phyloP scores from a whole-genome alignment of 2,329 filamentous ascomycete species.

The Exophiala sp. region DNA sequence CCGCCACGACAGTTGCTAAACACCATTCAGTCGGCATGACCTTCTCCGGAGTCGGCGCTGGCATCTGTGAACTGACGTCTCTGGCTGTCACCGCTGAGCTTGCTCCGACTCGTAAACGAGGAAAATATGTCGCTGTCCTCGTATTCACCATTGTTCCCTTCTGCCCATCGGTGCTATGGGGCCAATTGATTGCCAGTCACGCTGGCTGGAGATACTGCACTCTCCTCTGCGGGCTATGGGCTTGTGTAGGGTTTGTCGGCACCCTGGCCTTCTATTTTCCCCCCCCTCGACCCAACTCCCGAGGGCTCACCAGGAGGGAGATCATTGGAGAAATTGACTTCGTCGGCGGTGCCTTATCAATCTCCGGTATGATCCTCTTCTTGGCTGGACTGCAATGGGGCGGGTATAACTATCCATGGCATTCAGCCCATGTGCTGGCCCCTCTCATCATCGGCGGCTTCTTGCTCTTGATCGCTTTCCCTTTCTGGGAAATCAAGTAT shows the following conservation, averaged over 20 bases:
- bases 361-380: conserved; percentile 45
- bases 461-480: conserved; percentile 40
- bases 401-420: conserved; percentile 41
- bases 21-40: conserved; percentile 45
- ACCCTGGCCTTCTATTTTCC: conserved; percentile 43
- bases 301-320: conserved; percentile 30
- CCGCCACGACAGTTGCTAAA: conserved; percentile 1
- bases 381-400: conserved; percentile 49
- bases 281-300: conserved; percentile 39
- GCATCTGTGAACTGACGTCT: conserved; percentile 63
- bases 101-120: conserved; percentile 59
- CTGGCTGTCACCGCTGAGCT: conserved; percentile 63
- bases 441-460: conserved; percentile 43
- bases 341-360: conserved; percentile 45
- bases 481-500: conserved; percentile 44
- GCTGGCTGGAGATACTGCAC: conserved; percentile 42
- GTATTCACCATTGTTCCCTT: conserved; percentile 60
- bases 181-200: conserved; percentile 50
- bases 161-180: conserved; percentile 57
- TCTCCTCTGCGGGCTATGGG: conserved; percentile 41
- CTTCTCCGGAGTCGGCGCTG: conserved; percentile 59
- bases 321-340: conserved; percentile 47
- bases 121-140: conserved; percentile 55
- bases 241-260: conserved; percentile 38
- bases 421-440: conserved; percentile 41